Evolutionary conservation across 176 grass and related monocot species (phyloP), one percentile per base, ranked within the genome.

Genomic region (Carex cristatella): DNA sequence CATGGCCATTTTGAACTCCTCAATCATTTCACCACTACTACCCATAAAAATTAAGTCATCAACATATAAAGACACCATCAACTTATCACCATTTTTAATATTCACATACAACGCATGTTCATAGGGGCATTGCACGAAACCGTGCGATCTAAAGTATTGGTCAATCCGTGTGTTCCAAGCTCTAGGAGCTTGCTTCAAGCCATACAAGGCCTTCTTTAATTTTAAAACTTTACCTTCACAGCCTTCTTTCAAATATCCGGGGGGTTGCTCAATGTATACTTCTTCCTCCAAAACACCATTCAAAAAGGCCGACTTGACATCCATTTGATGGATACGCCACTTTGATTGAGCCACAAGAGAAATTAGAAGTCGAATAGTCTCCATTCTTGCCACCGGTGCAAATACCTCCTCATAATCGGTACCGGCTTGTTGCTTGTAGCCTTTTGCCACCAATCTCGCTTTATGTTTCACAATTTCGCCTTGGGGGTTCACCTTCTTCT

Each of bases 21-120:
- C 49, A 53, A 53, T 11, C 57, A 86, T 64, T 18, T 8, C n/a
- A 49, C 31, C 2, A 66, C 74, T 79, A 53, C 48, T 79, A 12
- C 59, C 33, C 16, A 12, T 79, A 27, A 72, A 85, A 53, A 67
- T 79, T 51, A 79, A 66, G 76, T 86, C 5, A 37, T 53, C 84
- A 10, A 72, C 61, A 71, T 57, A 84, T 12, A 84, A 72, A 33
- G 56, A 14, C 8, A 70, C 42, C 16, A 84, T 2, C 27, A 84
- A 54, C 0, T 72, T 71, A 58, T 73, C 82, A 23, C 19, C 27
- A 16, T 70, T 15, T 71, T 84, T 54, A 2, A 71, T 10, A 37
- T 69, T 84, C 14, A 70, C 10, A 53, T 53, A 59, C 18, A 70
- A 84, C 0, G 63, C 81, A 54, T 84, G 62, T 33, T 84, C 81